These are phyloP conservation scores for Macadamia integrifolia DNA, from an alignment of 164 flowering plant species.

Conservation along the genomic window DNA sequence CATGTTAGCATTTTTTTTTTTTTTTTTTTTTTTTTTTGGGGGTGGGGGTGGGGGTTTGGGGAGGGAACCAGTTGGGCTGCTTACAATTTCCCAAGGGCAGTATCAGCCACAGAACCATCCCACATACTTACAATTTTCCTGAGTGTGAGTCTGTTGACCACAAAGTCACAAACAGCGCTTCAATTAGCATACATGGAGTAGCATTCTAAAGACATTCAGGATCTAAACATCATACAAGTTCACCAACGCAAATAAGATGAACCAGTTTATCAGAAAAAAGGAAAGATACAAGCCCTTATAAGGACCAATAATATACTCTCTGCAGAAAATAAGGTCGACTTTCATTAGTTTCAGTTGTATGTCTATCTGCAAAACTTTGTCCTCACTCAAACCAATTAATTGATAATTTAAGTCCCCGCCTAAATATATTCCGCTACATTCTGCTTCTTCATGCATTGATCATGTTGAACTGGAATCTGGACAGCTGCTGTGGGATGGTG, in stretches of 20 bases:
- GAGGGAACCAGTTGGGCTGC: too few relatives aligned
- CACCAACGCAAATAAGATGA: background rate
- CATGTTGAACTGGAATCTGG: conserved; percentile 91
- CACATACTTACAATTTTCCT: too few relatives aligned
- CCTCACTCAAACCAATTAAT: conserved; percentile 1
- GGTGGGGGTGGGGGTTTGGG: too few relatives aligned
- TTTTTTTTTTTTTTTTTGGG: too few relatives aligned
- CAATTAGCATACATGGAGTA: background rate
- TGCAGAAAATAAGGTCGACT: conserved; percentile 3
- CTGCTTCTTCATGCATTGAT: conserved; percentile 36
- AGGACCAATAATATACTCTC: conserved; percentile 1
- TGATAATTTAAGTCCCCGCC: background rate
- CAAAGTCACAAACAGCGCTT: background rate
- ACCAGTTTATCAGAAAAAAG: background rate
- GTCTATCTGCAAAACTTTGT: conserved; percentile 16
- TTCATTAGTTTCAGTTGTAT: conserved; percentile 7
- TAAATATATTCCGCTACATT: too few relatives aligned
- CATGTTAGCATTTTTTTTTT: too few relatives aligned
- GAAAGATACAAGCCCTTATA: background rate
- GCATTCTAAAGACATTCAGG: background rate
- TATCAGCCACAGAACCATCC: too few relatives aligned
- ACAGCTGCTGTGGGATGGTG: conserved; percentile 91
- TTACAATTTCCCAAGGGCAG: too few relatives aligned
- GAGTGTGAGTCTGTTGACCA: background rate
- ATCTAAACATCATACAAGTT: background rate